These are phyloP conservation scores for Hygrocybe punicea DNA, from an alignment of 768 basidiomycete genomes.

Conservation along the genomic window DNA sequence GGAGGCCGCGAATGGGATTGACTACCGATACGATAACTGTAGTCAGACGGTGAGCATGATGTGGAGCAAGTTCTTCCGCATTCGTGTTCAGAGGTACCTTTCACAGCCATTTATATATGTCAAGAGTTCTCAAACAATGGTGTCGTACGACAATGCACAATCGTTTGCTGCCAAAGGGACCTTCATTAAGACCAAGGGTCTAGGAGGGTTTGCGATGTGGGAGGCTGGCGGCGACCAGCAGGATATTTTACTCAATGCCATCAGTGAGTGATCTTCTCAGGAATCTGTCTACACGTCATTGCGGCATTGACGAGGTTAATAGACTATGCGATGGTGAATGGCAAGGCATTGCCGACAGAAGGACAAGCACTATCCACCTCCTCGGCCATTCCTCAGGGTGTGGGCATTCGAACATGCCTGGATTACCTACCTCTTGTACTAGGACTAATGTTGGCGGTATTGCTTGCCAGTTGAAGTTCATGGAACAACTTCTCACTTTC, in stretches of 20 bases:
- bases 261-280: conserved; percentile 33
- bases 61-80: conserved; percentile 3
- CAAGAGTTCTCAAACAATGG: conserved; percentile 46
- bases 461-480: too few species aligned
- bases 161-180: conserved; percentile 62
- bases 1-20: conserved; percentile 42
- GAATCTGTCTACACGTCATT: background rate
- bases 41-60: conserved; percentile 60
- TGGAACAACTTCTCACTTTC: too few species aligned
- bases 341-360: too few species aligned
- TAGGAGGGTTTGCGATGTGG: conserved; percentile 73
- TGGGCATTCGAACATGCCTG: background rate
- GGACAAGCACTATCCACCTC: background rate
- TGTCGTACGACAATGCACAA: conserved; percentile 62
- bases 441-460: background rate
- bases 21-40: conserved; percentile 58
- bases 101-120: conserved; percentile 68
- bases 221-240: conserved; percentile 64
- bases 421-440: background rate
- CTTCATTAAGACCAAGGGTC: conserved; percentile 50
- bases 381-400: background rate
- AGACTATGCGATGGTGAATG: background rate
- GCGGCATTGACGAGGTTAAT: background rate
- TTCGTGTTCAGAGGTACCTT: conserved; percentile 5
- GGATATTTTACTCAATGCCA: conserved; percentile 61